Percentiles rank a stretch among this genome's conserved stretches.
Conservation (phyloP, 169 alveolate species). For the Cryptosporidium andersoni region DNA sequence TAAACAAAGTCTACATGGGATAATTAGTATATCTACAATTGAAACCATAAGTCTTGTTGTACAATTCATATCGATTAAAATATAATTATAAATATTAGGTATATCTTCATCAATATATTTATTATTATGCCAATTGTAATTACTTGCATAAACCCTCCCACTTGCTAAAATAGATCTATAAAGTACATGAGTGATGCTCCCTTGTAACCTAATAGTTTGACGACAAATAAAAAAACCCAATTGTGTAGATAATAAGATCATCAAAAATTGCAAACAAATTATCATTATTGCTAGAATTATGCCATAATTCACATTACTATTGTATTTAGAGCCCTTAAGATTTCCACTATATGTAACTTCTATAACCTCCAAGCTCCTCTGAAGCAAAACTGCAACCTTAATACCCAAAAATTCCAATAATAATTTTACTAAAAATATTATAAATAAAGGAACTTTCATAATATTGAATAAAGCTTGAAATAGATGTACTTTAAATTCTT, state of each 20-base stretch:
- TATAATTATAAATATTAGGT: conserved; percentile 36
- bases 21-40: conserved; percentile 42
- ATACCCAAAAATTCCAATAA: conserved; percentile 60
- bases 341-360: conserved; percentile 11
- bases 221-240: conserved; percentile 46
- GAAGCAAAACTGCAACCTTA: conserved; percentile 8
- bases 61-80: conserved; percentile 49
- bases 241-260: conserved; percentile 35
- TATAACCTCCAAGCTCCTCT: conserved; percentile 6
- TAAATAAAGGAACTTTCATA: conserved; percentile 26
- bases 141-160: conserved; percentile 18
- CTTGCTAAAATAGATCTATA: conserved; percentile 43
- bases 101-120: conserved; percentile 11
- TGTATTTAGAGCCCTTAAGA: not conserved
- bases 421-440: conserved; percentile 17
- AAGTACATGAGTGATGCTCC: conserved; percentile 61
- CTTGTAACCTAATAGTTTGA: conserved; percentile 50
- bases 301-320: conserved; percentile 2
- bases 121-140: not conserved
- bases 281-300: conserved; percentile 22
- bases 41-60: conserved; percentile 23
- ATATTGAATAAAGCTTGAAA: conserved; percentile 51
- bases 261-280: conserved; percentile 10
- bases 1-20: conserved; percentile 38
- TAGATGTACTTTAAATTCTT: conserved; percentile 25